phyloP scores from a whole-genome alignment of 345 rosid genomes.

The Corchorus capsularis region DNA sequence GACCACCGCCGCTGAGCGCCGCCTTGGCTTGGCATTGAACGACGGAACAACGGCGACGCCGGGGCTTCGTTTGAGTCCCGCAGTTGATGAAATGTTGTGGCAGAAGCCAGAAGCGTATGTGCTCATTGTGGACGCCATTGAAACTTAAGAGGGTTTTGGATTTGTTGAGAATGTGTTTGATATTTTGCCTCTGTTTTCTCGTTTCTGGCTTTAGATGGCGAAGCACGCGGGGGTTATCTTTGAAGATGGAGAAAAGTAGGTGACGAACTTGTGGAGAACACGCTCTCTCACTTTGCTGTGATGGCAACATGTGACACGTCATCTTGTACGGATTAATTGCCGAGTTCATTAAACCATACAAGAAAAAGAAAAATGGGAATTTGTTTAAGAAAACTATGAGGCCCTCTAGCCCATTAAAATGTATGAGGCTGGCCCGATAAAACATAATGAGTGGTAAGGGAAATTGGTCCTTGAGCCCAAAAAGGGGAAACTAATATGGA shows the following conservation, averaged over 20 bases:
- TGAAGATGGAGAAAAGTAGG: background rate
- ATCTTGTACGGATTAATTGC: background rate
- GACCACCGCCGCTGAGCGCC: constrained; percentile 40
- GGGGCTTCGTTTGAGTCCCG: background rate
- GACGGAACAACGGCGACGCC: background rate
- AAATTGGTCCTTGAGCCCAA: too few relatives aligned
- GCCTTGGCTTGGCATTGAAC: constrained; percentile 29
- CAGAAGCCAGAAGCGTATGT: background rate
- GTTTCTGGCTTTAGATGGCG: background rate
- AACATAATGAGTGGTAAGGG: too few relatives aligned
- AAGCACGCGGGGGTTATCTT: background rate
- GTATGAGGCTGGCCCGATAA: too few relatives aligned
- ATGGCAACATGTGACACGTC: background rate
- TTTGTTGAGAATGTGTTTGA: background rate
- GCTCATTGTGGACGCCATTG: background rate
- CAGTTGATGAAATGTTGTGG: background rate
- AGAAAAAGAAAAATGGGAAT: too few relatives aligned
- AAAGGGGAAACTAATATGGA: too few relatives aligned
- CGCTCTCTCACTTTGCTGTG: background rate
- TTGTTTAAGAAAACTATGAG: too few relatives aligned
- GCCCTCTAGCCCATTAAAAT: too few relatives aligned
- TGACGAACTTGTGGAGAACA: constrained; percentile 11
- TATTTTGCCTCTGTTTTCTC: background rate
- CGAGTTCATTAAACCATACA: too few relatives aligned
- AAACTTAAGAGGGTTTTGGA: too few relatives aligned